Evolutionary conservation across 371 early-diverging fungal species (phyloP).

Genomic region (Mortierella polycephala): DNA sequence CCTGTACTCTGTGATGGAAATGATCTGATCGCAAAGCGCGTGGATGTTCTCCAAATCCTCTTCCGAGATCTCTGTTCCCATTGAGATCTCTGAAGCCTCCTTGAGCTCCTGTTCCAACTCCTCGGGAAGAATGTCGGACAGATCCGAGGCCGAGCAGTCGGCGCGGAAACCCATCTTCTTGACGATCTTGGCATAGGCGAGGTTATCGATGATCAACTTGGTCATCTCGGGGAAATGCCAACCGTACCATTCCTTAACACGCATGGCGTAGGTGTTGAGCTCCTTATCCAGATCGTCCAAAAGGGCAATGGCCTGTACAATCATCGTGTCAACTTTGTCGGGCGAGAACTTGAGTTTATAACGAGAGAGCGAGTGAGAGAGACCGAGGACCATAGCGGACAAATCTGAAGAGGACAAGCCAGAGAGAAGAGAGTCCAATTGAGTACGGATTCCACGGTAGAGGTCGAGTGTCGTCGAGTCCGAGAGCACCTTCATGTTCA

Average conservation of each 20-base stretch:
- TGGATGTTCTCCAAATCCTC: conserved; percentile 91
- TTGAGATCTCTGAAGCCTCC: conserved; percentile 89
- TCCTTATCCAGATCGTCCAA: conserved; percentile 96
- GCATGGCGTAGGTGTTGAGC: conserved; percentile 97
- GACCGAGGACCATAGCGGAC: conserved; percentile 86
- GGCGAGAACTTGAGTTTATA: conserved; percentile 94
- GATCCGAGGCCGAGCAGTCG: conserved; percentile 75
- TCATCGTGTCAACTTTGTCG: conserved; percentile 96
- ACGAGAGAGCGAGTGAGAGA: conserved; percentile 85
- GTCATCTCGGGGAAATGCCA: conserved; percentile 99
- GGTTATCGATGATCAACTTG: conserved; percentile 93
- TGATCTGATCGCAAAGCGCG: conserved; percentile 84
- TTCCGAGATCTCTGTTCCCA: conserved; percentile 95
- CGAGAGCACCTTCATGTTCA: conserved; percentile 90
- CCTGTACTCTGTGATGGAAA: conserved; percentile 88
- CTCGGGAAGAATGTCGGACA: conserved; percentile 89
- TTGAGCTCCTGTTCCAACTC: conserved; percentile 78
- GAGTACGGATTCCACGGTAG: conserved; percentile 92
- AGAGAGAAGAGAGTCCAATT: conserved; percentile 71
- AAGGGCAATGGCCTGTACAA: conserved; percentile 94
- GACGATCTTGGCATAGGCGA: conserved; percentile 90
- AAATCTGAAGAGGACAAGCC: conserved; percentile 83
- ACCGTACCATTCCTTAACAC: conserved; percentile 98
- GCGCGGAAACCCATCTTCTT: conserved; percentile 90
- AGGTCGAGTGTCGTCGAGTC: conserved; percentile 89